These are phyloP conservation scores for Xylaria sp. DNA, from an alignment of 2,329 filamentous ascomycete genomes.

Conservation along the genomic window DNA sequence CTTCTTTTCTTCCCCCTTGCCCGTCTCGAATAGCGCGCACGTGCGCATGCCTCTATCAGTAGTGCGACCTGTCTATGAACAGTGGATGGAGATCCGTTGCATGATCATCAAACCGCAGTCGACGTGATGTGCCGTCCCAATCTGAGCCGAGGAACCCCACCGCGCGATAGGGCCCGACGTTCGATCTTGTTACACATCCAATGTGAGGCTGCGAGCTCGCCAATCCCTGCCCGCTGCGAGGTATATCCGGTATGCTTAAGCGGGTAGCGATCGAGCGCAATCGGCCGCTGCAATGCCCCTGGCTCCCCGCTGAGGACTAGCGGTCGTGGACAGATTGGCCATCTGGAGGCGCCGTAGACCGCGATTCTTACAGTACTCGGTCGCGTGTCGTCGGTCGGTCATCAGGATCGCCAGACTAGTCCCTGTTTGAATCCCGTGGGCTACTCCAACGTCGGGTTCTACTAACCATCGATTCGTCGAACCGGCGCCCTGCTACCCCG, in stretches of 20 bases:
- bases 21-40: not conserved
- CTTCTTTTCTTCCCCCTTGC: conserved; percentile 3
- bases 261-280: not conserved
- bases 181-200: not conserved
- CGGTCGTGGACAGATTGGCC: conserved; percentile 4
- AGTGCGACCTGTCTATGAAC: not conserved
- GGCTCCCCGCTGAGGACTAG: conserved; percentile 1
- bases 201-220: not conserved
- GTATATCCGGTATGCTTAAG: not conserved
- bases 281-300: not conserved
- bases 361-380: conserved; percentile 4
- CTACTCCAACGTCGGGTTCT: conserved; percentile 11
- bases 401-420: conserved; percentile 25
- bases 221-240: not conserved
- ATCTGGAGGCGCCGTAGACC: not conserved
- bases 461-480: conserved; percentile 24
- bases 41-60: not conserved
- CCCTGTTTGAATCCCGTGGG: conserved; percentile 22
- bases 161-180: not conserved
- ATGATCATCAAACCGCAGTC: conserved; percentile 8
- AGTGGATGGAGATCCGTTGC: not conserved
- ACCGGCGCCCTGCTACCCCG: conserved; percentile 19
- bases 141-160: not conserved
- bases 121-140: conserved; percentile 6
- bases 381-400: conserved; percentile 21